Conservation (phyloP, 1,284 basidiomycete genomes). For the Trametes hirsuta region DNA sequence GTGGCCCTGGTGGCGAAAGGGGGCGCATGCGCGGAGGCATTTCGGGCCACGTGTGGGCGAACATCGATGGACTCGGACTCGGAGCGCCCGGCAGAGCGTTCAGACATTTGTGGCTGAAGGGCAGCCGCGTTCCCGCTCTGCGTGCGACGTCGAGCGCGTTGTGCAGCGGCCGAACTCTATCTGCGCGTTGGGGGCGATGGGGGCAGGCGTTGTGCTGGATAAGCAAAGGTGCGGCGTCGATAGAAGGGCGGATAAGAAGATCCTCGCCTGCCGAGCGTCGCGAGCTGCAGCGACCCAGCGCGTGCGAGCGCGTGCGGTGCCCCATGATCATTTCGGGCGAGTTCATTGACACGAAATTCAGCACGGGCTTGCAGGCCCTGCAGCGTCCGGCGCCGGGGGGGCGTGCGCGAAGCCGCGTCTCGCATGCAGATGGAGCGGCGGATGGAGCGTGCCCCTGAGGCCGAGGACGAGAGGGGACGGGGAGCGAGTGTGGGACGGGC, state of each 20-base stretch:
- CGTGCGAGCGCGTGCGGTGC: constrained; percentile 16
- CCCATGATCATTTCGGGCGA: constrained; percentile 12
- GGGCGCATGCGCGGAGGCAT: constrained; percentile 11
- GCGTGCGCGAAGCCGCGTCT: no score
- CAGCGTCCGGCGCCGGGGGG: no score
- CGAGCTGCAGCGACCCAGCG: constrained; percentile 5
- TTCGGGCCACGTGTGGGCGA: constrained; percentile 9
- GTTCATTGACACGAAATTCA: not conserved
- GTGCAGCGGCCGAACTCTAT: constrained; percentile 1
- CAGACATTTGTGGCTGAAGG: not conserved
- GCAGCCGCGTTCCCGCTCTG: not conserved
- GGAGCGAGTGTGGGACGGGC: not conserved
- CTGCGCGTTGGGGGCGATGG: not conserved
- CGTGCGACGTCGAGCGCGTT: not conserved
- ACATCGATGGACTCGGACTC: constrained; percentile 9
- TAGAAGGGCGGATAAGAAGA: constrained; percentile 22
- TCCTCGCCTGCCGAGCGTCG: constrained; percentile 17
- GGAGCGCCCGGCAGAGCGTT: not conserved
- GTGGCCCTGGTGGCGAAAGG: not conserved
- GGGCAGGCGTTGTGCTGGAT: constrained; percentile 8
- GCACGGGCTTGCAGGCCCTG: not conserved
- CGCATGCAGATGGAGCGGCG: not conserved
- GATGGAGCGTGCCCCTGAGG: not conserved
- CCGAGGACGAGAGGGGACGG: not conserved
- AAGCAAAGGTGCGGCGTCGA: constrained; percentile 14